Percentiles rank a stretch among this genome's conserved stretches.
Conservation (phyloP, 192 early-diverging fungal genomes). For the Dissophora ornata region DNA sequence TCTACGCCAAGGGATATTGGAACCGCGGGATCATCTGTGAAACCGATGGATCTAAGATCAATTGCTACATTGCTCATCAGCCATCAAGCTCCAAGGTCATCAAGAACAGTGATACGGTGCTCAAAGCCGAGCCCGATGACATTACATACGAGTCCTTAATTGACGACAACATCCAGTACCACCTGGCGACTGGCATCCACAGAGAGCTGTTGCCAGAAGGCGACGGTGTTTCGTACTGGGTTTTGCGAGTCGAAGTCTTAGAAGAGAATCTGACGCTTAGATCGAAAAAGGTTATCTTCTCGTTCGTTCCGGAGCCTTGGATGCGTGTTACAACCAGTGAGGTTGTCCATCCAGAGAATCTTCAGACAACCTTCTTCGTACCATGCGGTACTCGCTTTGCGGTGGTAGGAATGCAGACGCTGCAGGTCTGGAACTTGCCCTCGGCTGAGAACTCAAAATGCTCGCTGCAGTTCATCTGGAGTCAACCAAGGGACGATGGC, state of each 20-base stretch:
- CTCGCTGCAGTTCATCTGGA: conserved; percentile 49
- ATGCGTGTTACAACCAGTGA: conserved; percentile 46
- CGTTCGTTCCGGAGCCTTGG: conserved; percentile 51
- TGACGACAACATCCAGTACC: conserved; percentile 26
- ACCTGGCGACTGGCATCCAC: conserved; percentile 23
- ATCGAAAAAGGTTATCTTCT: conserved; percentile 28
- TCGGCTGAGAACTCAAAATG: conserved; percentile 37
- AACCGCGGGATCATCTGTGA: conserved; percentile 39
- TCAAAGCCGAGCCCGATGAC: conserved; percentile 14
- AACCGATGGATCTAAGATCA: conserved; percentile 33
- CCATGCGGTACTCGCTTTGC: conserved; percentile 30
- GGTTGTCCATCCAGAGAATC: conserved; percentile 28
- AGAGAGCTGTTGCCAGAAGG: conserved; percentile 46
- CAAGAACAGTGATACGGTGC: conserved; percentile 11
- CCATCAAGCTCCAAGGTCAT: conserved; percentile 19
- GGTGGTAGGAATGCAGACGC: conserved; percentile 33
- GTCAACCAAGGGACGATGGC: conserved; percentile 38
- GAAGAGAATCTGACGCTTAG: conserved; percentile 16
- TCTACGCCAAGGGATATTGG: conserved; percentile 31
- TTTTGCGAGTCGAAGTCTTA: conserved; percentile 38
- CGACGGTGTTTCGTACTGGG: conserved; percentile 44
- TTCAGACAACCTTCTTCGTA: conserved; percentile 33
- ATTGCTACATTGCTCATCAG: conserved; percentile 39
- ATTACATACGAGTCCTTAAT: conserved; percentile 14
- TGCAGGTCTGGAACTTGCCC: conserved; percentile 48